These are phyloP conservation scores for Pythium utonaiense DNA, from an alignment of 352 stramenopile species.

Conservation along the genomic window DNA sequence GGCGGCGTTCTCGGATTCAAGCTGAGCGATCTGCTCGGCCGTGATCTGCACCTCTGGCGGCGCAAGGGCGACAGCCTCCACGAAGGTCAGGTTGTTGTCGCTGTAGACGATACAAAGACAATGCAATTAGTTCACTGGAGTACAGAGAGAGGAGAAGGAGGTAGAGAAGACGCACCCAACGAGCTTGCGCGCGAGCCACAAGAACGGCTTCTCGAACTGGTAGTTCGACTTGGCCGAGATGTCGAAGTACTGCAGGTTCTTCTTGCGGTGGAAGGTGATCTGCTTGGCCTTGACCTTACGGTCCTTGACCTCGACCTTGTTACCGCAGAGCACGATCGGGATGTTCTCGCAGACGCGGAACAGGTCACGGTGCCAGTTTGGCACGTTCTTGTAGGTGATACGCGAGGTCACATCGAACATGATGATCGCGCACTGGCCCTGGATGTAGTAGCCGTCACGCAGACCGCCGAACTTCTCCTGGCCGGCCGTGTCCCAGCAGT, in stretches of 20 bases:
- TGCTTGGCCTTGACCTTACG: conserved; percentile 99
- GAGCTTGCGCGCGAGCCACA: conserved; percentile 99
- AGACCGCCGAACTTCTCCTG: conserved; percentile 99
- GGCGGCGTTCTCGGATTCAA: conserved; percentile 91
- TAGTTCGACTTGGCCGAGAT: conserved; percentile 99
- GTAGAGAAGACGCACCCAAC: conserved; percentile 69
- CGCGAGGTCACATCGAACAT: conserved; percentile 99
- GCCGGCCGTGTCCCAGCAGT: conserved; percentile 99
- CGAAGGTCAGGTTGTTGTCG: conserved; percentile 98
- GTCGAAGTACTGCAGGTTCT: conserved; percentile 99
- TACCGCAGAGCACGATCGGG: conserved; percentile 98
- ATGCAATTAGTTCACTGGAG: conserved; percentile 2
- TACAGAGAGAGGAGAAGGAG: neutral
- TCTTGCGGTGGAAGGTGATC: conserved; percentile 99
- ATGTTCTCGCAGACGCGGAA: conserved; percentile 99
- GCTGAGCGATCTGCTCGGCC: conserved; percentile 89
- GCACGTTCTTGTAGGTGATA: conserved; percentile 99
- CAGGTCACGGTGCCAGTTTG: conserved; percentile 99
- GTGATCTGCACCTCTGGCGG: conserved; percentile 97
- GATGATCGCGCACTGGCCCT: conserved; percentile 99
- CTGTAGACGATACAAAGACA: conserved; percentile 31
- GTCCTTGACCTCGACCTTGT: conserved; percentile 99
- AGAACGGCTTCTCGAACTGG: conserved; percentile 99
- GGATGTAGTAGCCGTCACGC: conserved; percentile 97
- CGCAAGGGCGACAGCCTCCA: conserved; percentile 95